Evolutionary conservation across 441 rosid genomes (phyloP), one percentile per base, ranked within the genome.

Genomic region (Cnidoscolus chayamansa): DNA sequence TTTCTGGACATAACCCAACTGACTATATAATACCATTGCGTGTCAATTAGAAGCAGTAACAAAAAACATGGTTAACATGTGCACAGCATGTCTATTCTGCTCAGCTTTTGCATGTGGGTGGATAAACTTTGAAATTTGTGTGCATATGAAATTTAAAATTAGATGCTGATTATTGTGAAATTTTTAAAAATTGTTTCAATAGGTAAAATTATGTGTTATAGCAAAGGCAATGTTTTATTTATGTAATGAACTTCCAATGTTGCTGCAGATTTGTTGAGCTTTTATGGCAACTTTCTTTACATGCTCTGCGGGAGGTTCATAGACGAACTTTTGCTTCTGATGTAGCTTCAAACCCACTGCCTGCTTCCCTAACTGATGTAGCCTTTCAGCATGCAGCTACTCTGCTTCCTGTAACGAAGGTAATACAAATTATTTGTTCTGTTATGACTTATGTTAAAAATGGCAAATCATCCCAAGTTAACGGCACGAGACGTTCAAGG

Each of bases 351-450:
- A 93, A 87, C 71, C 97, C 98, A 4, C 74, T 96, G 56, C 99
- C 99, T 77, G 92, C 96, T 77, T 87, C 98, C 30, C 80, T 96
- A 51, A 96, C 99, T 10, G 99, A 93, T 73, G 98, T 96, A 51
- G 94, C 99, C 32, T 96, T 93, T 82, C 93, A 97, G 72, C 98
- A 96, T 83, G 98, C 99, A 72, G 96, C 99, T 74, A 88, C 99
- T 15, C 82, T 96, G 68, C 97, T 96, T 81, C 98, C 98, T 16
- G 91, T 96, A 59, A 93, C 99, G 31, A 96, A 90, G 96, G 99
- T 95, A 80, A 66, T 75, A 1, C 35, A 31, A 51, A 50, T 20
- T 10, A 15, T 68, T 32, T n/a, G 7, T 10, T 30, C 8, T 17
- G 2, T 54, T 43, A 2, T 7, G 30, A 10, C 49, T 25, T 31